Conservation (phyloP, 2,329 filamentous ascomycete genomes). For the Sclerotinia nivalis region DNA sequence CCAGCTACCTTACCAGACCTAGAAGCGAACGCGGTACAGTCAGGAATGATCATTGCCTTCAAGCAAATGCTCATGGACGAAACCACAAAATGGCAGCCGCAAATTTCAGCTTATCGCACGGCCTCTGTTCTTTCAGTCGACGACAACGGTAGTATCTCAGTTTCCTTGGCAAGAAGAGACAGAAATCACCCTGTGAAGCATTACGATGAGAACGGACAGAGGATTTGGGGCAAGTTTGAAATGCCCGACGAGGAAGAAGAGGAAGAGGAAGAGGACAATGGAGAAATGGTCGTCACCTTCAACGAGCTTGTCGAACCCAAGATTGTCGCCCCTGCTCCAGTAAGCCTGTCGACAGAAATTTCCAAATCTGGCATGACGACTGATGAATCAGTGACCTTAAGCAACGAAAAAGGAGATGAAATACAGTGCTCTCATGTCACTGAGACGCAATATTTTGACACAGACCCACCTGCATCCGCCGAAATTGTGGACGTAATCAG, state of each 20-base stretch:
- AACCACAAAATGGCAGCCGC: conserved; percentile 66
- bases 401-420: conserved; percentile 24
- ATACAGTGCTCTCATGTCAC: conserved; percentile 36
- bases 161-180: conserved; percentile 71
- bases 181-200: conserved; percentile 56
- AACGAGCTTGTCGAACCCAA: conserved; percentile 67
- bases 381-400: conserved; percentile 20
- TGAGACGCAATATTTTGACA: conserved; percentile 34
- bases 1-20: conserved; percentile 55
- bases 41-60: conserved; percentile 69
- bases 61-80: conserved; percentile 62
- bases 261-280: conserved; percentile 56
- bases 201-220: conserved; percentile 68
- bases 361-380: conserved; percentile 14
- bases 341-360: conserved; percentile 29
- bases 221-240: conserved; percentile 78
- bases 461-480: conserved; percentile 5
- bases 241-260: conserved; percentile 65
- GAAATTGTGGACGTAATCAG: conserved; percentile 1
- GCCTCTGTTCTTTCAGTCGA: conserved; percentile 61
- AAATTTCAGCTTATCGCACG: conserved; percentile 61
- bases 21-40: conserved; percentile 48
- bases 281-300: conserved; percentile 60
- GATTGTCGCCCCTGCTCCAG: conserved; percentile 53
- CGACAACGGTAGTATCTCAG: conserved; percentile 55